Base-by-base conservation (phyloP, 2,329 filamentous ascomycete species). In the Grosmannia serpens region DNA sequence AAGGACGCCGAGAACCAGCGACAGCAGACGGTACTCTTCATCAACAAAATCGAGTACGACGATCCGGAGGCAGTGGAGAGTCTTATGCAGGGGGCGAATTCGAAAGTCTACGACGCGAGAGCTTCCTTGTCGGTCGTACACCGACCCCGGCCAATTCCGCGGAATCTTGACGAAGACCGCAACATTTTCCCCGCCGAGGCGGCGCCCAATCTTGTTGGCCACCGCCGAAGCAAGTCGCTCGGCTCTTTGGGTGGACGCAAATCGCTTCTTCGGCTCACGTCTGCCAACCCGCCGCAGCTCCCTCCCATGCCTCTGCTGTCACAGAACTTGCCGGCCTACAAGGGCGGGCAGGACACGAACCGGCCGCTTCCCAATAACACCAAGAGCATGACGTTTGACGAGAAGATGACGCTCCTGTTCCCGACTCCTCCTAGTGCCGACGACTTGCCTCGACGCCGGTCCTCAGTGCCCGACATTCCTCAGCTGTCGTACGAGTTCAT, bases 321-420 rank as follows among this genome's bases (percentile, higher is more conserved):
- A 1, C 73, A 71, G 55, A 77, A 70, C 59, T 71, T 73, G 22
- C 70, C 70, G 27, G 65, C 69, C 31, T 41, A 47, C 22, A 44
- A 49, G 20, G 54, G 53, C 24, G 55, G 29, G 8, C 47, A 51
- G 4, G 49, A 56, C 33, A 64, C 71, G 8, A 59, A 67, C 46
- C 68, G 75, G 20, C 71, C 79, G 22, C 70, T 74, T 7, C 75
- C 78, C 3, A 82, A 81, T 60, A 69, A 79, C 60, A 81, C 78
- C 3, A 77, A 75, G 67, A 82, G 78, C 65, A 83, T 82, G 80
- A 81, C 78, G 0, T 76, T 81, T 61, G 72, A 82, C 56, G 80
- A 83, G 64, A 83, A 82, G 66, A 79, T 83, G 70, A 69, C 73
- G 1, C 66, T 81, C 6, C 68, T 83, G 27, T 81, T 80, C 62